Evolutionary conservation across 805 yeast genomes (phyloP).

Genomic region (Sugiyamaella valdiviana): DNA sequence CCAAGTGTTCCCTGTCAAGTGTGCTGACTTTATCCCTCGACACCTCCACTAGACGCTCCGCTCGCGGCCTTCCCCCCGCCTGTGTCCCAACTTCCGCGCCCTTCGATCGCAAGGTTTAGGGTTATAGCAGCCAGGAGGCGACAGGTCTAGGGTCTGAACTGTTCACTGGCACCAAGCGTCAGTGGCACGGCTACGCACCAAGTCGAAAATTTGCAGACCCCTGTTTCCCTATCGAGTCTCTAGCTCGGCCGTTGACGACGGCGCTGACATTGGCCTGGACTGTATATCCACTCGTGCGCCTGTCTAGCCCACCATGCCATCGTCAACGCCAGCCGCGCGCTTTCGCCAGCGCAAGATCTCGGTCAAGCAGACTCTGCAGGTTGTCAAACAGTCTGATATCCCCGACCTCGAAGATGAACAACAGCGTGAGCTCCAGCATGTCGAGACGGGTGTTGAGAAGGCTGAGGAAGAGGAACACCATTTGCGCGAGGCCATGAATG

Average conservation of each 20-base stretch:
- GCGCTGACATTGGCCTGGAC: not conserved
- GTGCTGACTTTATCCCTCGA: too few relatives aligned
- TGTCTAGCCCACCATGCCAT: conserved; percentile 6
- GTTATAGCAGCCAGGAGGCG: too few relatives aligned
- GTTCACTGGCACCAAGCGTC: too few relatives aligned
- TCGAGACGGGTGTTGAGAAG: conserved; percentile 97
- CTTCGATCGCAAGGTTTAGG: too few relatives aligned
- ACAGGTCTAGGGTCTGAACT: too few relatives aligned
- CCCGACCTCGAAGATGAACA: conserved; percentile 74
- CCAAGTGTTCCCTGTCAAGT: too few relatives aligned
- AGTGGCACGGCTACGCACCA: too few relatives aligned
- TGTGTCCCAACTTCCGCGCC: too few relatives aligned
- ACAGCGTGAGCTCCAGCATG: conserved; percentile 79
- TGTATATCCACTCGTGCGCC: not conserved
- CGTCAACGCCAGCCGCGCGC: conserved; percentile 41
- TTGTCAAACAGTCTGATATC: conserved; percentile 69
- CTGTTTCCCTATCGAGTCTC: too few relatives aligned
- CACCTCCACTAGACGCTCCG: too few relatives aligned
- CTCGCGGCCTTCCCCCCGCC: too few relatives aligned
- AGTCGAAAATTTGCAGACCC: too few relatives aligned
- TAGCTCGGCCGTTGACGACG: not conserved
- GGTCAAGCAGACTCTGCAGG: conserved; percentile 78
- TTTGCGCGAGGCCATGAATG: conserved; percentile 83
- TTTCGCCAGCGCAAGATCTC: conserved; percentile 94
- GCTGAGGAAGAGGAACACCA: conserved; percentile 97